These are phyloP conservation scores for Globisporangium takayamanum DNA, from an alignment of 352 stramenopile species.

Conservation along the genomic window DNA sequence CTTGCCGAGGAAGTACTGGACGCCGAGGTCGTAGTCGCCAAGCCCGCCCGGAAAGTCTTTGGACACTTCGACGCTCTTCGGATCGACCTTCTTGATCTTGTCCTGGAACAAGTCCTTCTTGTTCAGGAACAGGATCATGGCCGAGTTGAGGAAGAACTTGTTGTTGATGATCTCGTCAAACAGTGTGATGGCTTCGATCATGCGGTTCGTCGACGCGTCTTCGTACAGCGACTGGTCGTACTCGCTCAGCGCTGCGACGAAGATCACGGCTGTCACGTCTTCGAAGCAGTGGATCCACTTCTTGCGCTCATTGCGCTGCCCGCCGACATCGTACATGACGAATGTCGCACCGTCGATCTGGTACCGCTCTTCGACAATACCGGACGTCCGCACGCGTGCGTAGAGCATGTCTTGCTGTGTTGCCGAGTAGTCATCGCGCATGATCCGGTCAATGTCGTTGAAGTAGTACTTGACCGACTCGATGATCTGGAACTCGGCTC, in stretches of 20 bases:
- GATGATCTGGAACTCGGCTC: conserved; percentile 94
- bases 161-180: conserved; percentile 96
- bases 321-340: conserved; percentile 96
- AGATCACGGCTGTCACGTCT: conserved; percentile 95
- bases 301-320: conserved; percentile 94
- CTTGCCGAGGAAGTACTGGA: conserved; percentile 90
- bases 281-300: conserved; percentile 98
- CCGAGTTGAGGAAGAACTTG: conserved; percentile 89
- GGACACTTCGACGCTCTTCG: conserved; percentile 88
- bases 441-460: conserved; percentile 93
- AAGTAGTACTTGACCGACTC: conserved; percentile 97
- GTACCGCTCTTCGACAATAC: conserved; percentile 94
- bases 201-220: conserved; percentile 91
- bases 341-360: conserved; percentile 94
- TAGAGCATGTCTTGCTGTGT: conserved; percentile 95
- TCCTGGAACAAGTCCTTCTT: conserved; percentile 96
- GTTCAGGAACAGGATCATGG: conserved; percentile 97
- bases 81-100: conserved; percentile 94
- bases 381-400: conserved; percentile 92
- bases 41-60: conserved; percentile 84
- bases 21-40: conserved; percentile 80
- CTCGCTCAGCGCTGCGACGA: conserved; percentile 93
- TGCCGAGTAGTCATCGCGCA: conserved; percentile 88
- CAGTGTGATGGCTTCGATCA: conserved; percentile 93
- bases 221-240: conserved; percentile 95